Percentiles rank a stretch among this genome's conserved stretches.
phyloP scores from a whole-genome alignment of 75 land plant genomes.

The Cunninghamia lanceolata region DNA sequence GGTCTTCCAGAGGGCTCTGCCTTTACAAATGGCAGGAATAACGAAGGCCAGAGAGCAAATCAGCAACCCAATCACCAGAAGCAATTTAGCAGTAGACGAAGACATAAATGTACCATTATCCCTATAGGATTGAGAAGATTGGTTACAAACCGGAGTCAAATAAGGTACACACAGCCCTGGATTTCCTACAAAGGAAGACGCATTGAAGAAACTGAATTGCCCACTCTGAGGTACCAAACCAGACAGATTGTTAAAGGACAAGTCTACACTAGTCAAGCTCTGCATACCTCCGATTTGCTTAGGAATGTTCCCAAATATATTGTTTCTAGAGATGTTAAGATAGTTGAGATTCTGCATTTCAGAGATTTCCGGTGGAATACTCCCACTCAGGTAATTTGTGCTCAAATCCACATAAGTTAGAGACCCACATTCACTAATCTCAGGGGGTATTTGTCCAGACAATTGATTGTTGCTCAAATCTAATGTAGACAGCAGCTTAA shows the following conservation, averaged over 20 bases:
- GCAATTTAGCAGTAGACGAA: slow-evolving; percentile 28
- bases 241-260: slow-evolving; percentile 74
- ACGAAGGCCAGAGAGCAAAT: slow-evolving; percentile 35
- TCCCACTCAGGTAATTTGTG: slow-evolving; percentile 41
- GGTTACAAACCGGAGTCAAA: slow-evolving; percentile 22
- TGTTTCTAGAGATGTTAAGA: slow-evolving; percentile 60
- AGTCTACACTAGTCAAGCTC: slow-evolving; percentile 55
- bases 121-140: slow-evolving; percentile 2
- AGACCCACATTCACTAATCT: slow-evolving; percentile 35
- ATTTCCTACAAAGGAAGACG: slow-evolving; percentile 51
- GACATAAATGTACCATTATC: neutral
- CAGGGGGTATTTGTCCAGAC: slow-evolving; percentile 53
- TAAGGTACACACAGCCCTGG: slow-evolving; percentile 39
- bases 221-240: slow-evolving; percentile 54
- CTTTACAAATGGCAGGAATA: slow-evolving; percentile 24
- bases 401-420: slow-evolving; percentile 56
- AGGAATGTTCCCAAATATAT: slow-evolving; percentile 41
- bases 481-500: slow-evolving; percentile 32
- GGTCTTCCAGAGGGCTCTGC: slow-evolving; percentile 10
- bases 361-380: slow-evolving; percentile 48
- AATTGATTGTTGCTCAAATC: slow-evolving; percentile 64
- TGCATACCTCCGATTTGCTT: slow-evolving; percentile 44
- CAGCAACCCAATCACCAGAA: slow-evolving; percentile 36
- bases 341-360: slow-evolving; percentile 38
- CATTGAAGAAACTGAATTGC: slow-evolving; percentile 43